Conservation (phyloP, 768 basidiomycete genomes). For the Boletus sensibilis region DNA sequence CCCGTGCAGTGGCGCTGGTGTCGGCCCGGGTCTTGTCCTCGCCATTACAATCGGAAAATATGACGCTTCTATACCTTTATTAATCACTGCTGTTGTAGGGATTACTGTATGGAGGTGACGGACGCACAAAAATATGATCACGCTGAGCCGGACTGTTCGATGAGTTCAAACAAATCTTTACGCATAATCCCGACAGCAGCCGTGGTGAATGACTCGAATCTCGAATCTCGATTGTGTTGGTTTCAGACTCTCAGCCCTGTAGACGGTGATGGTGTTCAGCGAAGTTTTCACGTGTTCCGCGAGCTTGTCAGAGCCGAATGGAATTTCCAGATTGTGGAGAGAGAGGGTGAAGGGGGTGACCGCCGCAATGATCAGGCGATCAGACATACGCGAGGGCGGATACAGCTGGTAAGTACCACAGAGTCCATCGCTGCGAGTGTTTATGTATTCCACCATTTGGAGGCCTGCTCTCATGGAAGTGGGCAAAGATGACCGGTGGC, state of each 20-base stretch:
- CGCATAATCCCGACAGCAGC: conserved; percentile 7
- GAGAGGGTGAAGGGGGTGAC: too few species aligned
- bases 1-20: conserved; percentile 37
- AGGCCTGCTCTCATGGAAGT: background rate
- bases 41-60: conserved; percentile 29
- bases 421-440: conserved; percentile 20
- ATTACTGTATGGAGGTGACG: conserved; percentile 46
- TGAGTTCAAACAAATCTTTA: conserved; percentile 26
- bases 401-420: conserved; percentile 27
- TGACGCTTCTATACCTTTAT: conserved; percentile 33
- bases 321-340: too few species aligned
- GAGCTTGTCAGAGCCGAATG: too few species aligned
- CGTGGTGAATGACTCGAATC: conserved; percentile 10
- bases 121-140: conserved; percentile 46
- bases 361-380: conserved; percentile 4
- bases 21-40: conserved; percentile 45
- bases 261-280: too few species aligned
- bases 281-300: too few species aligned
- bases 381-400: conserved; percentile 35
- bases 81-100: conserved; percentile 41
- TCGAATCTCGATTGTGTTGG: conserved; percentile 1
- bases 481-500: conserved; percentile 8
- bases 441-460: background rate
- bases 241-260: too few species aligned
- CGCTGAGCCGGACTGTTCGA: conserved; percentile 40